These are phyloP conservation scores for Macrolepiota dolichaula DNA, from an alignment of 768 basidiomycete genomes.

Conservation along the genomic window DNA sequence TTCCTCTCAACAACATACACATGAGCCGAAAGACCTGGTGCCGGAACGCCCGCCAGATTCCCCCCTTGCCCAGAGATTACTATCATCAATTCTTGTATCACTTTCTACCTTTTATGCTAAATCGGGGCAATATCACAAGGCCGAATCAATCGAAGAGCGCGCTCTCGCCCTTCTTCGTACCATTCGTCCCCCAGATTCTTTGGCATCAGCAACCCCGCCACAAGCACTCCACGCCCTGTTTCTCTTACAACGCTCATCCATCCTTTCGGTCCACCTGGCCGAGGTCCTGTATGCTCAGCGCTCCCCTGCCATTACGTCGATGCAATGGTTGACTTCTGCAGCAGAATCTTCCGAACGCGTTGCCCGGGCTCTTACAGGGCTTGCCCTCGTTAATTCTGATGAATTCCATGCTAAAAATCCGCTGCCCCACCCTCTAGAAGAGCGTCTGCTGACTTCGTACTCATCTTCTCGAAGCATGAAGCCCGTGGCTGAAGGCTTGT, in stretches of 20 bases:
- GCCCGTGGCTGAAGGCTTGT: constrained; percentile 50
- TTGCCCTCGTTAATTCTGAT: constrained; percentile 30
- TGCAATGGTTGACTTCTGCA: constrained; percentile 56
- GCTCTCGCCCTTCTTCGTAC: constrained; percentile 53
- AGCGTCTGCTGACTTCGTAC: constrained; percentile 41
- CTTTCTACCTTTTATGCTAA: constrained; percentile 68
- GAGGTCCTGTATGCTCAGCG: constrained; percentile 61
- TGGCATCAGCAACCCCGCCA: constrained; percentile 44
- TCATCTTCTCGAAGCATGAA: constrained; percentile 46
- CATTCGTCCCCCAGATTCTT: constrained; percentile 43
- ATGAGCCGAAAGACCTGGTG: constrained; percentile 19
- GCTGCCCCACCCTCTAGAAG: constrained; percentile 18
- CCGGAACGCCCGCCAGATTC: constrained; percentile 45
- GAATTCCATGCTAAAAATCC: constrained; percentile 24
- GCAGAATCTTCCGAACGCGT: constrained; percentile 69
- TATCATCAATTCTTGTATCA: constrained; percentile 63
- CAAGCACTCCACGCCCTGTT: constrained; percentile 63
- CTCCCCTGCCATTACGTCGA: constrained; percentile 37
- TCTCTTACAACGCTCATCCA: constrained; percentile 69
- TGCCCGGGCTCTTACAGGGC: constrained; percentile 47
- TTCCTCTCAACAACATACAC: not conserved
- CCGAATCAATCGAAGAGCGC: constrained; percentile 53
- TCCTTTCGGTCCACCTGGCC: constrained; percentile 69
- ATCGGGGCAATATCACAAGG: constrained; percentile 50
- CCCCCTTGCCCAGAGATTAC: constrained; percentile 59